These are phyloP conservation scores for Psophocarpus tetragonolobus DNA, from an alignment of 306 rosid genomes.

Conservation along the genomic window DNA sequence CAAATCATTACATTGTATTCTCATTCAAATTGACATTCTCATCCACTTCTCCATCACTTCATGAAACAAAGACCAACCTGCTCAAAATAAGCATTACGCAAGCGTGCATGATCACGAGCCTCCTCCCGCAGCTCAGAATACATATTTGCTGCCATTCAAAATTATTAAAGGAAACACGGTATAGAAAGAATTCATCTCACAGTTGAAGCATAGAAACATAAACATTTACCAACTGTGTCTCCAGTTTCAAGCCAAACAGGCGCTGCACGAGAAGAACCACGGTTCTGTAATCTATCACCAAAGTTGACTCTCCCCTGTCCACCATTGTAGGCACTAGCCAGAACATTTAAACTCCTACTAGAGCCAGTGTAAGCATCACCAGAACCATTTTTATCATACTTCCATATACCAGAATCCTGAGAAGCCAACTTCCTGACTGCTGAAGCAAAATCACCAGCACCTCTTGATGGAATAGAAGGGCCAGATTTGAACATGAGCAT, in stretches of 20 bases:
- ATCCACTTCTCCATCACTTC: constrained; percentile 10
- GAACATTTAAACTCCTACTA: constrained; percentile 71
- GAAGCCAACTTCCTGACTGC: constrained; percentile 92
- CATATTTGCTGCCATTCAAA: constrained; percentile 82
- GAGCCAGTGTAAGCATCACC: constrained; percentile 76
- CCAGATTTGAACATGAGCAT: constrained; percentile 76
- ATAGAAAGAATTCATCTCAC: constrained; percentile 33
- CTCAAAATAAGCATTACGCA: constrained; percentile 92
- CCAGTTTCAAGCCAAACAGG: constrained; percentile 99
- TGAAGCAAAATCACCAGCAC: constrained; percentile 83
- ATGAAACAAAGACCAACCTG: constrained; percentile 63
- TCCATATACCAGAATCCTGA: constrained; percentile 93
- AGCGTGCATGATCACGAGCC: constrained; percentile 97
- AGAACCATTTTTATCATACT: constrained; percentile 75
- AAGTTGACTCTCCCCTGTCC: constrained; percentile 69
- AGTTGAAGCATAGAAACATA: constrained; percentile 48
- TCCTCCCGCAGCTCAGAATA: constrained; percentile 94
- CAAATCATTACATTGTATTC: constrained; percentile 14
- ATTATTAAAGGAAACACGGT: constrained; percentile 48
- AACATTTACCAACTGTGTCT: constrained; percentile 90
- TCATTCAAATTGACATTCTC: background rate
- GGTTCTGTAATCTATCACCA: constrained; percentile 69
- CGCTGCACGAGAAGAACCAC: constrained; percentile 72
- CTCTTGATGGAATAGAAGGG: constrained; percentile 70
- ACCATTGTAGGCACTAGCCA: constrained; percentile 59